Base-by-base conservation (phyloP, 805 yeast species). In the Monosporozyma servazzii region DNA sequence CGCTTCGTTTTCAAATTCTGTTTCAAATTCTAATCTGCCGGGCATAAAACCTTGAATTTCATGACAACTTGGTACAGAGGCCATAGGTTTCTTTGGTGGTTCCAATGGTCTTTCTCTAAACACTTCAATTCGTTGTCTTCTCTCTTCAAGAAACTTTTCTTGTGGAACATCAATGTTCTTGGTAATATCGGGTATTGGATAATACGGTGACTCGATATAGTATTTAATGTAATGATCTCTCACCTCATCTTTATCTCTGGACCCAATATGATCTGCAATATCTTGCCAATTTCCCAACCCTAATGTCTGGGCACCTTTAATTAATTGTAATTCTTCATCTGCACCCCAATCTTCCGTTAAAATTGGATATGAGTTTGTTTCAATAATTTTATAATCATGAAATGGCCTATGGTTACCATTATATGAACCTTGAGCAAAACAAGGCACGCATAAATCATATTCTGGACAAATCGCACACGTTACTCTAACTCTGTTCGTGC, bases 21-120 rank as follows among this genome's bases (percentile, higher is more conserved):
- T 88, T 62, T 93, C 99, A 67, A 93, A 93, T 67, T 93, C 99
- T 54, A 93, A 73, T 62, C 99, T 80, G 43, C 98, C 99, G 40
- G 99, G 99, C 99, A 93, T 93, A 66, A 83, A 93, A 2, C 96
- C 97, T 67, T 93, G 98, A 54, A 93, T 81, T 62, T 95, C 98
- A 63, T 95, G 97, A 71, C 98, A 90, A 52, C 93, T 77, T 0
- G 99, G 99, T 6, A 86, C 91, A 6, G 97, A 88, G 0, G 96
- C 90, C 46, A 86, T 81, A 5, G 95, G 88, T 65, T 91, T 93
- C 54, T 82, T 80, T 49, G 89, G 90, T 30, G 95, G 93, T 11
- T 95, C 95, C 56, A 87, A 69, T 6, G 95, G 89, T 53, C 82
- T 70, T 55, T 81, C 82, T 57, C 82, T 76, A 54, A 90, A 79